These are phyloP conservation scores for Pecoramyces ruminantium DNA, from an alignment of 192 early-diverging fungal genomes.

Conservation along the genomic window DNA sequence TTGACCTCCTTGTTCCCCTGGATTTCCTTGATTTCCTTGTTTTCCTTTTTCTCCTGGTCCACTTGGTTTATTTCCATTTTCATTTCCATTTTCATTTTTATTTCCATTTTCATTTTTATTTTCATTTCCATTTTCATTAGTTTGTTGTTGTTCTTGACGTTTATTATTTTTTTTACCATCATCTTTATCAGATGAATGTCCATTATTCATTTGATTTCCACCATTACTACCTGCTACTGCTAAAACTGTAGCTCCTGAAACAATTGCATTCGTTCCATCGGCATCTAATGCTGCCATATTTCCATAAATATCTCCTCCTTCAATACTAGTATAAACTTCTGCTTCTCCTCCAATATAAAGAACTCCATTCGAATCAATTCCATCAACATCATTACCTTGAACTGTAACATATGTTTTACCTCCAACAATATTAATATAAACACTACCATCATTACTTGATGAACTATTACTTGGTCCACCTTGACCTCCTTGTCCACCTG, in stretches of 20 bases:
- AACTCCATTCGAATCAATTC: background rate
- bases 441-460: background rate
- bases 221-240: background rate
- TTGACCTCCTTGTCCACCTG: background rate
- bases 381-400: background rate
- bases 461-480: background rate
- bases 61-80: too few species aligned
- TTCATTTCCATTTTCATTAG: too few species aligned
- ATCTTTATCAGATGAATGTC: too few species aligned
- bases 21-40: too few species aligned
- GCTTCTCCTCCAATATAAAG: background rate
- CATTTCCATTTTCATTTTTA: too few species aligned
- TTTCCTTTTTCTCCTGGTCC: too few species aligned
- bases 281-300: background rate
- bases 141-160: background rate
- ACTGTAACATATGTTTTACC: background rate
- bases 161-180: background rate
- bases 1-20: too few species aligned
- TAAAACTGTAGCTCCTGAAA: background rate
- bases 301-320: background rate
- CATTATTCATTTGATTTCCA: too few species aligned
- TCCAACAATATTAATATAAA: background rate
- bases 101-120: too few species aligned
- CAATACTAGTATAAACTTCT: background rate
- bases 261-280: background rate